Evolutionary conservation across 345 rosid species (phyloP).

Genomic region (Moricandia moricandioides): DNA sequence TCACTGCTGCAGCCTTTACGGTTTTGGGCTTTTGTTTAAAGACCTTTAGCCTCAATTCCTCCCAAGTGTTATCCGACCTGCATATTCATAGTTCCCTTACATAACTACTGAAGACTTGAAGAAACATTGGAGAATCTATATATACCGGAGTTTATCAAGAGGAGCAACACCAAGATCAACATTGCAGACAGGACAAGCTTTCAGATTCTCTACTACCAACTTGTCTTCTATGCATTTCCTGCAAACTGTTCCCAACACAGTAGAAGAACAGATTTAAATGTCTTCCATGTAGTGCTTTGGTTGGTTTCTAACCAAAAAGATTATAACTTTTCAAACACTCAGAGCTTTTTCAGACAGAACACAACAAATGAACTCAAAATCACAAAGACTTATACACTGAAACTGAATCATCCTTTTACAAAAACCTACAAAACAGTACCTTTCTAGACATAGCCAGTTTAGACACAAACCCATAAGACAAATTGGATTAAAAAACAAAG

Average conservation of each 20-base stretch:
- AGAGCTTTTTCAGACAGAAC: not conserved
- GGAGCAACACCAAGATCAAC: constrained; percentile 29
- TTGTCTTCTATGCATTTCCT: constrained; percentile 19
- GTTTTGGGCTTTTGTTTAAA: not conserved
- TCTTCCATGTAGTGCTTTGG: not conserved
- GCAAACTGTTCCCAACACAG: constrained; percentile 21
- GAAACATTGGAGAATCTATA: not conserved
- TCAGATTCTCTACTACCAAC: not conserved
- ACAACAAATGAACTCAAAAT: not conserved
- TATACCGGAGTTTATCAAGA: constrained; percentile 21
- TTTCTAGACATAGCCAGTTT: too few relatives aligned
- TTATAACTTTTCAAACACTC: not conserved
- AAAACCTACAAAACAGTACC: too few relatives aligned
- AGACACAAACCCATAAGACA: not conserved
- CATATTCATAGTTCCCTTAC: not conserved
- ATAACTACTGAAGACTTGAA: too few relatives aligned
- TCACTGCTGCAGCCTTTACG: not conserved
- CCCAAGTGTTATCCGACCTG: constrained; percentile 7
- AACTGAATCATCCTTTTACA: too few relatives aligned
- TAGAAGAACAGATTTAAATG: not conserved
- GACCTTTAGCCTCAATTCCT: not conserved
- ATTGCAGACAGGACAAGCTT: constrained; percentile 30
- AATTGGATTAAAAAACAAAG: not conserved
- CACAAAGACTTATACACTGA: too few relatives aligned
- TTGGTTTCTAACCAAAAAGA: not conserved